These are phyloP conservation scores for Penicillium ucsense DNA, from an alignment of 495 filamentous ascomycete species.

Conservation along the genomic window DNA sequence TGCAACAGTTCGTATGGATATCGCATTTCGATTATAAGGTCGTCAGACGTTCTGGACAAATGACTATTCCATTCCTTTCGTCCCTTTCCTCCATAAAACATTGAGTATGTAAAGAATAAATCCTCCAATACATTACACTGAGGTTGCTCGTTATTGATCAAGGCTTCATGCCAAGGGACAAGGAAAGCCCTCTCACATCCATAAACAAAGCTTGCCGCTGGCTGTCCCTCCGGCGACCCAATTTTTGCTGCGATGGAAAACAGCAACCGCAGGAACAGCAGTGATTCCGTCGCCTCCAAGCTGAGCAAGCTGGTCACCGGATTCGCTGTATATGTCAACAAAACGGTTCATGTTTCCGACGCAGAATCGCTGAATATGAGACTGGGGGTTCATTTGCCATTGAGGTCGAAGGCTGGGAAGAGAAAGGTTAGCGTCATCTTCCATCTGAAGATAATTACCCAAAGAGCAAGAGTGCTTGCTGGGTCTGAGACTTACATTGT, in stretches of 20 bases:
- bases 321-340: conserved; percentile 73
- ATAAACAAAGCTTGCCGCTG: conserved; percentile 86
- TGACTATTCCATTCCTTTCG: no score
- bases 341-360: conserved; percentile 98
- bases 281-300: conserved; percentile 81
- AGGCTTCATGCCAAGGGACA: no score
- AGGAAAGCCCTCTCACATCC: conserved; percentile 51
- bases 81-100: no score
- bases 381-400: conserved; percentile 74
- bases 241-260: conserved; percentile 77
- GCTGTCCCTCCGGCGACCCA: conserved; percentile 91
- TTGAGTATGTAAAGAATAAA: no score
- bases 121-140: no score
- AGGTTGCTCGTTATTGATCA: no score
- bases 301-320: conserved; percentile 84
- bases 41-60: no score
- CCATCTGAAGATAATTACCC: not conserved
- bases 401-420: conserved; percentile 73
- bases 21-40: no score
- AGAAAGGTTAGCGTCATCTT: not conserved
- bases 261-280: conserved; percentile 85
- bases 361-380: conserved; percentile 73
- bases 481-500: conserved; percentile 45
- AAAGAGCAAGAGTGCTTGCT: not conserved
- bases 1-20: no score